A percentile compares a stretch with the other conserved stretches of the same genome.
Evolutionary conservation across 352 stramenopile species (phyloP).

Genomic region (Globisporangium megalacanthum): DNA sequence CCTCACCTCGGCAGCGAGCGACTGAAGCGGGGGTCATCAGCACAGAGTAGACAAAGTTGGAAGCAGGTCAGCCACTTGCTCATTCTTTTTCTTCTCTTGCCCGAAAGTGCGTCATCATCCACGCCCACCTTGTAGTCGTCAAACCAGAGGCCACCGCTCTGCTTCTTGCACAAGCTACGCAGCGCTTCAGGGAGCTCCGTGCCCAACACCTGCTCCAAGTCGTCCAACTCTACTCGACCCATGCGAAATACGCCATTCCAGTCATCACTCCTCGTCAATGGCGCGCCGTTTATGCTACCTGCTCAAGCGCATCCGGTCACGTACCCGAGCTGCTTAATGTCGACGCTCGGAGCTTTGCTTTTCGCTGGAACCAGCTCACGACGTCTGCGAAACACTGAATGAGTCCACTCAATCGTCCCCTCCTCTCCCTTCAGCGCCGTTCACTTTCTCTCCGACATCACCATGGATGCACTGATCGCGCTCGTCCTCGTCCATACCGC

Average conservation of each 20-base stretch:
- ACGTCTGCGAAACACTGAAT: conserved; percentile 36
- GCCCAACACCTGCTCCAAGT: conserved; percentile 60
- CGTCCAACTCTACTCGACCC: conserved; percentile 47
- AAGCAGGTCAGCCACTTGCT: background rate
- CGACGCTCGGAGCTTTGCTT: conserved; percentile 46
- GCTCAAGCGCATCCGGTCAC: background rate
- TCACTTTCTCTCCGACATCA: conserved; percentile 7
- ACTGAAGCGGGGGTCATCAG: conserved; percentile 18
- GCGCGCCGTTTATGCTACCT: too few species aligned
- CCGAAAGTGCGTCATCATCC: background rate
- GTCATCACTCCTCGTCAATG: too few species aligned
- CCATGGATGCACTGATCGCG: conserved; percentile 77
- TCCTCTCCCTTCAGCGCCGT: too few species aligned
- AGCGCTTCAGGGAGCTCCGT: conserved; percentile 58
- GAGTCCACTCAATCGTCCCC: background rate
- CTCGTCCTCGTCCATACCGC: conserved; percentile 78
- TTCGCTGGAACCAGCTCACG: conserved; percentile 82
- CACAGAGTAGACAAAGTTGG: background rate
- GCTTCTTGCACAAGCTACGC: conserved; percentile 58
- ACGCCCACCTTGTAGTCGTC: conserved; percentile 64
- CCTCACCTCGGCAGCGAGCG: conserved; percentile 48
- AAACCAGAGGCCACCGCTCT: conserved; percentile 81
- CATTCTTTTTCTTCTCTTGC: too few species aligned
- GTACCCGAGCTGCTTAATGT: conserved; percentile 44
- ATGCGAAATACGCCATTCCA: background rate